phyloP scores from a whole-genome alignment of 805 yeast genomes.

The Candida wancherniae region DNA sequence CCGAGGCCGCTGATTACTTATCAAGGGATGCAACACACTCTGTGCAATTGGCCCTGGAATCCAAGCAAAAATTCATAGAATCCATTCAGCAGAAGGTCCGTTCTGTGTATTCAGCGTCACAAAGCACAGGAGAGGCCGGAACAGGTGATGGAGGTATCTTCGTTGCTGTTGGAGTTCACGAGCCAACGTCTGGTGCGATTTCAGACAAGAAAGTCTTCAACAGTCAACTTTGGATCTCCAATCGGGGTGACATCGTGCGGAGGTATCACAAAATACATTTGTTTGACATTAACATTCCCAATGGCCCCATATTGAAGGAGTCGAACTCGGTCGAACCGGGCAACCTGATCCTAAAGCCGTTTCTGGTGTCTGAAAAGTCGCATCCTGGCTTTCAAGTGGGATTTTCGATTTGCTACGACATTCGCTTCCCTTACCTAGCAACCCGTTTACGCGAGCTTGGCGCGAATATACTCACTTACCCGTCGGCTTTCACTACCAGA shows the following conservation, averaged over 20 bases:
- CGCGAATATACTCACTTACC: conserved; percentile 74
- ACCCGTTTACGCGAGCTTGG: conserved; percentile 55
- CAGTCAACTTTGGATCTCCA: conserved; percentile 65
- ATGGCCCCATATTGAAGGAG: conserved; percentile 79
- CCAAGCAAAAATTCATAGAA: conserved; percentile 35
- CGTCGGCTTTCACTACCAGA: conserved; percentile 88
- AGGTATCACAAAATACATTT: conserved; percentile 83
- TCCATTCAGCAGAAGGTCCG: conserved; percentile 45
- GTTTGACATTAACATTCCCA: conserved; percentile 78
- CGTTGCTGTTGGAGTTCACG: conserved; percentile 87
- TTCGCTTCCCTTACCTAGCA: conserved; percentile 81
- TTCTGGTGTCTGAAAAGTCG: conserved; percentile 5
- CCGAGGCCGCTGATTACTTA: conserved; percentile 91
- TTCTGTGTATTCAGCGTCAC: conserved; percentile 1
- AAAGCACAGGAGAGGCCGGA: conserved; percentile 26
- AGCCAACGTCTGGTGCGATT: conserved; percentile 45
- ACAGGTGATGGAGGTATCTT: conserved; percentile 41
- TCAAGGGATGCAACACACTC: conserved; percentile 68
- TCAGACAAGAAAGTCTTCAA: conserved; percentile 48
- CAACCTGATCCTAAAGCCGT: conserved; percentile 30
- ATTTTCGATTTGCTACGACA: conserved; percentile 76
- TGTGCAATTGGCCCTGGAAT: conserved; percentile 45
- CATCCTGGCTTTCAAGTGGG: conserved; percentile 46
- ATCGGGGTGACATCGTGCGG: conserved; percentile 59
- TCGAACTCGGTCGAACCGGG: conserved; percentile 84